Evolutionary conservation across 148 eudicot genomes (phyloP).

Genomic region (Chenopodium formosanum): DNA sequence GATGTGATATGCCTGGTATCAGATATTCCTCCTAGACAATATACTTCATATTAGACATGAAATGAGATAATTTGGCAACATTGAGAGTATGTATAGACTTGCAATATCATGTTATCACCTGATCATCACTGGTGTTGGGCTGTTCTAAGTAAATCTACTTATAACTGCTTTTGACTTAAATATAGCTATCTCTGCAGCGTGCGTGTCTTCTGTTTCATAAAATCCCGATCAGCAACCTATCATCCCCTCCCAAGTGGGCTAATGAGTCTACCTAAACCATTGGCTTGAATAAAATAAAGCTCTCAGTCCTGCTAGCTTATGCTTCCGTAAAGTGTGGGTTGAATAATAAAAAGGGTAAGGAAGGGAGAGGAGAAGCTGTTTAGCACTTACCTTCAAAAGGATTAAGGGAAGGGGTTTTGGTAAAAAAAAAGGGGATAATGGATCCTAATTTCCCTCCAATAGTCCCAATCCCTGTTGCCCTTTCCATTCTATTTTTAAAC

Average conservation of each 20-base stretch:
- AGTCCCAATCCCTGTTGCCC: not conserved
- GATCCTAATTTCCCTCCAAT: not conserved
- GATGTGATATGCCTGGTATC: no score
- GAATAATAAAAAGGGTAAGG: not conserved
- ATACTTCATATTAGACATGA: no score
- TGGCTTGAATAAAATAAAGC: not conserved
- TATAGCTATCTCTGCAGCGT: not conserved
- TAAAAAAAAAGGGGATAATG: not conserved
- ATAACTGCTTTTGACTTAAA: not conserved
- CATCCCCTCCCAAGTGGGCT: no score
- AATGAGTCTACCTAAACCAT: not conserved
- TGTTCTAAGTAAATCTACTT: not conserved
- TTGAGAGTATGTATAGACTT: no score
- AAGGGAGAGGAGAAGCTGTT: not conserved
- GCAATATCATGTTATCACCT: not conserved
- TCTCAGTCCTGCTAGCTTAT: not conserved
- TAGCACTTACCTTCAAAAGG: not conserved
- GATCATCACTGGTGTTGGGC: not conserved
- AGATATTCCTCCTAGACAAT: no score
- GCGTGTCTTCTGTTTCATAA: not conserved
- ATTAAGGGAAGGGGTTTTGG: no score
- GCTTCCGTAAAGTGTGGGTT: not conserved
- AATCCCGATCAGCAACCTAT: not conserved
- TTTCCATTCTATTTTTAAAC: not conserved
- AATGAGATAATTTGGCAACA: no score